Base-by-base conservation (phyloP, 768 basidiomycete genomes). In the Serendipita indica region DNA sequence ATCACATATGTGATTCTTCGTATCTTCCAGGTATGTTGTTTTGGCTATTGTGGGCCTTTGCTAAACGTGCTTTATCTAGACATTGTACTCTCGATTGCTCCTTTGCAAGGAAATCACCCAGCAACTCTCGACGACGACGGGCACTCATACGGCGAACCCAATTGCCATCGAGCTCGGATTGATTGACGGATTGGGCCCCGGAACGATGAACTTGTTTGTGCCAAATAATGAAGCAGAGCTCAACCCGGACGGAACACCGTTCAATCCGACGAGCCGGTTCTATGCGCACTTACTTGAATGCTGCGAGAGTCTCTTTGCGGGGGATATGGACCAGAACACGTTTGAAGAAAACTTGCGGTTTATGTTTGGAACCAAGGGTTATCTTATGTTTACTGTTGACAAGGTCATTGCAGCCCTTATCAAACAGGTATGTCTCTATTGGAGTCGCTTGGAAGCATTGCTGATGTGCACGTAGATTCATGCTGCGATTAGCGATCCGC, bases 311-410 rank as follows among this genome's bases (percentile, higher is more conserved):
- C 70, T 94, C 39, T 97, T 98, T 67, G 91, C 91, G 65, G 84
- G 80, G 62, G 93, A 98, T 67, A 76, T 98, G 61, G 96, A 98
- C 69, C 87, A 85, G 67, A 72, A 78, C n/a, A 81, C 83, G 20
- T 98, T 92, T 65, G 94, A 98, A 69, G 96, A 98, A 68, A 89
- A 90, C 66, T 82, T 97, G 81, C 75, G 96, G 63, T 89, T 89
- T 80, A 87, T 93, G 72, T 92, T 90, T 72, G 87, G 89, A 32
- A 89, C 82, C 61, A 84, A 83, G 78, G 92, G 90, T 3, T 97
- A 90, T 72, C 78, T 83, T 58, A 71, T 94, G 63, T 98, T 94
- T 70, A 97, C 96, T 1, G 68, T 99, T 65, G 96, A 99, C 75
- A 91, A 93, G 70, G 72, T 96, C 45, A 82, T 98, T 59, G 83